phyloP scores from a whole-genome alignment of 2,329 filamentous ascomycete genomes.

The Celoporthe dispersa region DNA sequence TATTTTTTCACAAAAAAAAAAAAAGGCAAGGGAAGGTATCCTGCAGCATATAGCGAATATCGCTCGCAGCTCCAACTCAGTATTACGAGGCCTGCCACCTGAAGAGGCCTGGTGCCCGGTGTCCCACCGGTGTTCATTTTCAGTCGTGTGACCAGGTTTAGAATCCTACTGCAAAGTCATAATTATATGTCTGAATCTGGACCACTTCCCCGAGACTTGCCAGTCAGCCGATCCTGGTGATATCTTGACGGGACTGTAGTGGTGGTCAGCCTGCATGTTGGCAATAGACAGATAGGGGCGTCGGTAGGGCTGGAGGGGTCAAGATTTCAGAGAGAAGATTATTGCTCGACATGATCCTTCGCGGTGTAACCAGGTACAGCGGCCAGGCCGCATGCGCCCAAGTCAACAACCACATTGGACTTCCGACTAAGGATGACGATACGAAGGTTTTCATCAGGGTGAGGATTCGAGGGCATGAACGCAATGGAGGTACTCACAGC shows the following conservation, averaged over 20 bases:
- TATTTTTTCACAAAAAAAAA: no score
- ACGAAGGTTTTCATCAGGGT: constrained; percentile 80
- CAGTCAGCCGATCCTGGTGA: background rate
- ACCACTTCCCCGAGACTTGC: background rate
- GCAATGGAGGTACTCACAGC: constrained; percentile 21
- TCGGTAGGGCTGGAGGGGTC: background rate
- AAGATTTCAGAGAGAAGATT: constrained; percentile 59
- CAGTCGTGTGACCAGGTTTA: background rate
- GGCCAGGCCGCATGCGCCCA: constrained; percentile 38
- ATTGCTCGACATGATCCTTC: constrained; percentile 45
- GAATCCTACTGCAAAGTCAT: background rate
- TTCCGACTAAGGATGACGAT: constrained; percentile 99
- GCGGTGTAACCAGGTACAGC: constrained; percentile 33
- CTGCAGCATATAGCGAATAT: background rate
- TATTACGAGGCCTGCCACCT: background rate
- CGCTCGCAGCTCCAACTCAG: background rate
- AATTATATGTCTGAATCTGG: background rate
- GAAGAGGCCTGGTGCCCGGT: background rate
- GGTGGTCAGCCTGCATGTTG: constrained; percentile 2
- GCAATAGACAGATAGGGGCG: background rate
- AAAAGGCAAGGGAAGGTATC: no score
- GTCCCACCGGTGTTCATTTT: background rate
- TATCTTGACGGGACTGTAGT: background rate
- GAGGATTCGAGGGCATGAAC: constrained; percentile 25
- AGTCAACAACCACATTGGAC: constrained; percentile 42